Conservation (phyloP, 306 rosid genomes). For the Inga oerstediana region DNA sequence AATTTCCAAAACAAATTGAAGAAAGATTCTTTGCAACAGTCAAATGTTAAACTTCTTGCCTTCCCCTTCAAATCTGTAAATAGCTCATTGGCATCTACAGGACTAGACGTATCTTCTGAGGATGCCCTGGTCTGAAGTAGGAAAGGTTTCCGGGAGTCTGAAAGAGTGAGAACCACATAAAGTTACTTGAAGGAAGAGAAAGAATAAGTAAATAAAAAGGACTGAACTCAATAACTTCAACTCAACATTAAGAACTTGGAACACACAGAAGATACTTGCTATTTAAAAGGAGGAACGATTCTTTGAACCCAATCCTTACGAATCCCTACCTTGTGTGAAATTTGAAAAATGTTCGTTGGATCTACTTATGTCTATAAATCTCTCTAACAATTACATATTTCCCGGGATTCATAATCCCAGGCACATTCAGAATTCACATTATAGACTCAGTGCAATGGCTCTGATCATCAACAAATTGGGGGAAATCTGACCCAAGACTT, state of each 20-base stretch:
- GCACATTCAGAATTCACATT: neutral
- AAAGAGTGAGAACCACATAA: constrained; percentile 19
- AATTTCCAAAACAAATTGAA: constrained; percentile 21
- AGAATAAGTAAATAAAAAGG: neutral
- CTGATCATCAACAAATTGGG: neutral
- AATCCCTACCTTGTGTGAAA: neutral
- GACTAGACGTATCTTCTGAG: constrained; percentile 80
- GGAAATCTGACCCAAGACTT: neutral
- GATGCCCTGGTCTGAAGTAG: constrained; percentile 74
- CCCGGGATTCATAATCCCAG: neutral
- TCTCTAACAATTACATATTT: neutral
- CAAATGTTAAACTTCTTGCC: constrained; percentile 54
- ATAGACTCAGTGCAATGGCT: neutral
- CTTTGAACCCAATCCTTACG: neutral
- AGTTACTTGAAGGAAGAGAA: neutral
- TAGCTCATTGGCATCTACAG: constrained; percentile 69
- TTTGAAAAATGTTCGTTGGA: neutral
- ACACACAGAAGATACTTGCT: neutral
- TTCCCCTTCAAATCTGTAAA: constrained; percentile 90
- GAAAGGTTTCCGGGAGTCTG: constrained; percentile 59
- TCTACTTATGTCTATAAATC: neutral
- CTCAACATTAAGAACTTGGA: neutral
- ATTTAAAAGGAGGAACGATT: neutral
- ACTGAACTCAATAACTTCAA: neutral
- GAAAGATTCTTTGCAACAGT: constrained; percentile 12